Percentiles rank a stretch among this genome's conserved stretches.
Conservation (phyloP, 2,329 filamentous ascomycete genomes). For the Colletotrichum spaethianum region DNA sequence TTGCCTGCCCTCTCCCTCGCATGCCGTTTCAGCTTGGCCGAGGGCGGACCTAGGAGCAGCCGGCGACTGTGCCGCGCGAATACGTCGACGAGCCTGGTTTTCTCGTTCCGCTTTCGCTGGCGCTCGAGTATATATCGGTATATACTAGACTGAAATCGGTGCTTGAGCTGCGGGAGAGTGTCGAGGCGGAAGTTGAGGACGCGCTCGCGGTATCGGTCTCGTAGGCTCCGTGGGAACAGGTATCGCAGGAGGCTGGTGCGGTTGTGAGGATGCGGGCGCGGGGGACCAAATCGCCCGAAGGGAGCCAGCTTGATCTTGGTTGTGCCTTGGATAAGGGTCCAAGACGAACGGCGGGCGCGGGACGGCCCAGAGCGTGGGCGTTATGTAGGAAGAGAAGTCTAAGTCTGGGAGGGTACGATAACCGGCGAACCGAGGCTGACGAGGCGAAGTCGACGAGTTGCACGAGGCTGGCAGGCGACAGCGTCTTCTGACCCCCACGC, state of each 20-base stretch:
- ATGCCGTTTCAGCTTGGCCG: constrained; percentile 49
- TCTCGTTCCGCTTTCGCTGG: constrained; percentile 68
- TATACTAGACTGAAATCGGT: constrained; percentile 80
- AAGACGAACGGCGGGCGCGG: constrained; percentile 26
- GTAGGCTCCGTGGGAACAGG: constrained; percentile 75
- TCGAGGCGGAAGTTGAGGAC: constrained; percentile 82
- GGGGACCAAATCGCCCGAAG: constrained; percentile 56
- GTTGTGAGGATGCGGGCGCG: constrained; percentile 58
- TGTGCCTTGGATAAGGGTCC: constrained; percentile 37
- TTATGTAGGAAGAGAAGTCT: constrained; percentile 5
- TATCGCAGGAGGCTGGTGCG: constrained; percentile 71
- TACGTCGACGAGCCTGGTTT: constrained; percentile 61
- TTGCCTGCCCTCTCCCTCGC: constrained; percentile 43
- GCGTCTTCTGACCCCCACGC: constrained; percentile 38
- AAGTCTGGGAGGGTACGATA: background rate
- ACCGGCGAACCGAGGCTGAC: constrained; percentile 3
- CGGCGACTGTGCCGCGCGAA: constrained; percentile 59
- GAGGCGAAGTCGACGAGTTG: constrained; percentile 1
- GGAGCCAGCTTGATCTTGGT: constrained; percentile 58
- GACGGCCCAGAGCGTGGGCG: constrained; percentile 28
- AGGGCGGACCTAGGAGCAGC: constrained; percentile 59
- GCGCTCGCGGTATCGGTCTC: constrained; percentile 74
- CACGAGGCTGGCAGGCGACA: constrained; percentile 37
- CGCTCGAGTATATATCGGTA: constrained; percentile 80
- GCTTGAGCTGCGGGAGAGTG: constrained; percentile 79